phyloP scores from a whole-genome alignment of 139 green algal genomes.

The Chlamydomonas incerta region DNA sequence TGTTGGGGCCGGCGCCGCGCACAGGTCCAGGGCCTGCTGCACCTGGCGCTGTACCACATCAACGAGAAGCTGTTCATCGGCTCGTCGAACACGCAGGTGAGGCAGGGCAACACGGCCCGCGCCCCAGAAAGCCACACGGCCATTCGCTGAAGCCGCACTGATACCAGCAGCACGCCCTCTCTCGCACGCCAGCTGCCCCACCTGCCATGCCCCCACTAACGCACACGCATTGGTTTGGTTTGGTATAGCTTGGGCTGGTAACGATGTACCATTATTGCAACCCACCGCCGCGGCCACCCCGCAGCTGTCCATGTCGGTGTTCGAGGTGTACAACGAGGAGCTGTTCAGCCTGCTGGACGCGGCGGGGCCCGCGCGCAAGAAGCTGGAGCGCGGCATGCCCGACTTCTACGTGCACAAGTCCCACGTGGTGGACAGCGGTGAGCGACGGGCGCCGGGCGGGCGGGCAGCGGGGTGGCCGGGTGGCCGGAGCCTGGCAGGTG shows the following conservation, averaged over 20 bases:
- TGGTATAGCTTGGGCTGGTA: too few species aligned
- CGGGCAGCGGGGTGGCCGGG: neutral
- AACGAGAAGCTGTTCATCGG: neutral
- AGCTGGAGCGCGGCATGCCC: neutral
- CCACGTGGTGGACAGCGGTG: neutral
- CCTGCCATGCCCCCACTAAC: too few species aligned
- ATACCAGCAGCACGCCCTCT: too few species aligned
- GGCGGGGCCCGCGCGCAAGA: neutral
- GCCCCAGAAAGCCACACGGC: too few species aligned
- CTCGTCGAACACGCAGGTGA: neutral
- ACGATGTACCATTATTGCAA: too few species aligned
- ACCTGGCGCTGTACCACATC: constrained; percentile 10
- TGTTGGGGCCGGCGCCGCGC: too few species aligned
- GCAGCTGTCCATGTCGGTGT: constrained; percentile 42
- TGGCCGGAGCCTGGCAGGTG: neutral
- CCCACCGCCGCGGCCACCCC: too few species aligned
- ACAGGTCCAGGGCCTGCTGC: constrained; percentile 58
- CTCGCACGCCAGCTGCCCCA: too few species aligned
- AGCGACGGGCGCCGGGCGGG: neutral
- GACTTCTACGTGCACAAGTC: constrained; percentile 1
- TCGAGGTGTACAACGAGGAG: constrained; percentile 79
- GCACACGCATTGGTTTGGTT: too few species aligned
- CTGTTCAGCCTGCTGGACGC: constrained; percentile 51
- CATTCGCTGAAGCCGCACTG: too few species aligned
- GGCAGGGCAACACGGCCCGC: too few species aligned